Conservation (phyloP, 2,329 filamentous ascomycete species). For the Ploettnerulaceae sp. region DNA sequence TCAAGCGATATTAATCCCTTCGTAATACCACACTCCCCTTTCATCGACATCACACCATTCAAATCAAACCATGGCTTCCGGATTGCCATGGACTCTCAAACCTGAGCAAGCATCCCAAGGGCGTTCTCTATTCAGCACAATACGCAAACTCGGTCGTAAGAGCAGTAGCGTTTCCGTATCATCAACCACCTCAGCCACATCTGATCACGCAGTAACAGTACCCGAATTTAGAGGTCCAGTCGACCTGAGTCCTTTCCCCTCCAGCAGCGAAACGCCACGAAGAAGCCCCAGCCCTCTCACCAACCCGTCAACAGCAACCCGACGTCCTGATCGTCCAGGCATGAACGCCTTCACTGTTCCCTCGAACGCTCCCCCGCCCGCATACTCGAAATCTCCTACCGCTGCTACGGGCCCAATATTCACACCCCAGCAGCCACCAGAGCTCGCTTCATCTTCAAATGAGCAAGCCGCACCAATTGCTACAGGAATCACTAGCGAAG, state of each 20-base stretch:
- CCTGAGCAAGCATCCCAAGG: constrained; percentile 5
- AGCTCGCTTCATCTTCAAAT: constrained; percentile 20
- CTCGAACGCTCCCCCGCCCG: constrained; percentile 33
- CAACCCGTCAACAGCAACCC: constrained; percentile 27
- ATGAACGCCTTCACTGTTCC: constrained; percentile 31
- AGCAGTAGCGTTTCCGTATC: constrained; percentile 14
- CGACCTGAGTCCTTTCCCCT: constrained; percentile 6
- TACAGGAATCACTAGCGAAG: constrained; percentile 43
- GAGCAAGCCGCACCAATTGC: constrained; percentile 39
- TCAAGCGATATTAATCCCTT: too few species aligned
- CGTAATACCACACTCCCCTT: too few species aligned
- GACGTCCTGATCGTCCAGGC: constrained; percentile 28
- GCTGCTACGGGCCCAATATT: constrained; percentile 17
- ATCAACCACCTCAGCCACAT: constrained; percentile 10
- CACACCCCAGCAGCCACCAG: constrained; percentile 1
- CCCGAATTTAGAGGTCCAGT: constrained; percentile 5
- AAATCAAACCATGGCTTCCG: constrained; percentile 11
- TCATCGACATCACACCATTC: too few species aligned
- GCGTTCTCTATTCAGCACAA: constrained; percentile 18
- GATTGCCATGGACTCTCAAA: constrained; percentile 10
- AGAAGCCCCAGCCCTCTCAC: constrained; percentile 15
- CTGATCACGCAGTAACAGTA: constrained; percentile 1
- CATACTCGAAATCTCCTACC: constrained; percentile 27
- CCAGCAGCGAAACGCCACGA: not conserved
- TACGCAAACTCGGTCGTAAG: constrained; percentile 19